These are phyloP conservation scores for Aspergillus sparsus DNA, from an alignment of 495 filamentous ascomycete genomes.

Conservation along the genomic window DNA sequence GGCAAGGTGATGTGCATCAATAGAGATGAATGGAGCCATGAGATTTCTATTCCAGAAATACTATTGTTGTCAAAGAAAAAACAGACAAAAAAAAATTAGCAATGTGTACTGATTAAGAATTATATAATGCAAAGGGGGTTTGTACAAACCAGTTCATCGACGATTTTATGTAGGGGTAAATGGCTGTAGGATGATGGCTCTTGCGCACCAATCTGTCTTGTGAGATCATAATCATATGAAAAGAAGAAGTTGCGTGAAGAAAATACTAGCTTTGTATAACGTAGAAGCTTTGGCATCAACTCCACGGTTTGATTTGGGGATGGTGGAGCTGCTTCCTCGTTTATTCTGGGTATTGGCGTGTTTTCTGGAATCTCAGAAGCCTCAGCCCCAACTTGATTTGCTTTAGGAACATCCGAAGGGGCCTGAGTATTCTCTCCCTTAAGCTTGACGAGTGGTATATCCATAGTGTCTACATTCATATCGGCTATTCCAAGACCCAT, in stretches of 20 bases:
- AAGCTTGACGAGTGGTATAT: conserved; percentile 29
- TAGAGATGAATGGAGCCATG: conserved; percentile 69
- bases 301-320: conserved; percentile 34
- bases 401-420: conserved; percentile 15
- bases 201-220: conserved; percentile 59
- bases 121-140: not conserved
- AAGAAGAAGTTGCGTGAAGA: conserved; percentile 85
- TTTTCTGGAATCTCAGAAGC: conserved; percentile 24
- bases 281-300: conserved; percentile 81
- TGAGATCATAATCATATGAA: conserved; percentile 89
- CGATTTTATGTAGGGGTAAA: conserved; percentile 65
- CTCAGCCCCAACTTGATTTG: conserved; percentile 16
- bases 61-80: conserved; percentile 32
- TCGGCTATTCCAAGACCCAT: conserved; percentile 53
- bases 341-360: conserved; percentile 30
- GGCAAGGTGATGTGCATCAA: conserved; percentile 60
- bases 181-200: conserved; percentile 37
- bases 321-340: conserved; percentile 30
- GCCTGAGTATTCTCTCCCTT: conserved; percentile 19
- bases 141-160: conserved; percentile 66
- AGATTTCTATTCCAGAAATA: conserved; percentile 92
- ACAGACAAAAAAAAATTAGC: conserved; percentile 20
- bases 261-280: conserved; percentile 78
- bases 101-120: not conserved
- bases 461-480: conserved; percentile 27